Evolutionary conservation across 441 rosid genomes (phyloP), one percentile per base, ranked within the genome.

Genomic region (Mallotus japonicus): DNA sequence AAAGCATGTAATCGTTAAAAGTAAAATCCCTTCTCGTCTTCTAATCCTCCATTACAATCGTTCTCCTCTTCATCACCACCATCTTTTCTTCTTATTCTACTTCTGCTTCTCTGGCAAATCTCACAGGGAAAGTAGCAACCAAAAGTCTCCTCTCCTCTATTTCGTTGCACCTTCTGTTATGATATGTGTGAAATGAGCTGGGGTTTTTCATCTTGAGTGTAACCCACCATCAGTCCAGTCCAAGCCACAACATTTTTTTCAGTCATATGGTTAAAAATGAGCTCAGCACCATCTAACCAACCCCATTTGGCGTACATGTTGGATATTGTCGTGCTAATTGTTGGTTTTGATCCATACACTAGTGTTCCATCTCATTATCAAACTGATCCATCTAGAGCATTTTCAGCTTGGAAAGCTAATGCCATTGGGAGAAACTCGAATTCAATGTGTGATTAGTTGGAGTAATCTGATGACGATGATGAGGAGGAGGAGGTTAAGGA

Each of bases 361-460:
- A 76, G 88, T 66, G 70, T 73, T 0, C 97, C 98, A 0, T 76
- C 95, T 13, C 91, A 90, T 74, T 94, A 94, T 81, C 97, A 92
- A 79, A 92, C 96, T 0, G 98, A 94, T 85, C 98, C 98, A 7
- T 94, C 95, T 0, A 97, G 98, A 37, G 87, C 97, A 0, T 94
- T 94, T 81, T 94, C 95, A 13, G 97, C 97, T 15, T 92, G 98
- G 98, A 92, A 94, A 76, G 97, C 95, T 61, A 94, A 92, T 84
- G 95, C 97, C 9, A 90, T 96, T 2, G 98, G 98, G 42, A 88
- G 98, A 76, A 94, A 92, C 84, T 92, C 98, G 3, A 94, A 94
- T 76, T 92, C 97, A 0, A 89, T 94, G 34, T 61, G 97, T 58
- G 97, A 92, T 24, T 24, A 77, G 51, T 77, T 64, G 12, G 73